phyloP scores from a whole-genome alignment of 495 filamentous ascomycete species.

The Tirmania nivea region DNA sequence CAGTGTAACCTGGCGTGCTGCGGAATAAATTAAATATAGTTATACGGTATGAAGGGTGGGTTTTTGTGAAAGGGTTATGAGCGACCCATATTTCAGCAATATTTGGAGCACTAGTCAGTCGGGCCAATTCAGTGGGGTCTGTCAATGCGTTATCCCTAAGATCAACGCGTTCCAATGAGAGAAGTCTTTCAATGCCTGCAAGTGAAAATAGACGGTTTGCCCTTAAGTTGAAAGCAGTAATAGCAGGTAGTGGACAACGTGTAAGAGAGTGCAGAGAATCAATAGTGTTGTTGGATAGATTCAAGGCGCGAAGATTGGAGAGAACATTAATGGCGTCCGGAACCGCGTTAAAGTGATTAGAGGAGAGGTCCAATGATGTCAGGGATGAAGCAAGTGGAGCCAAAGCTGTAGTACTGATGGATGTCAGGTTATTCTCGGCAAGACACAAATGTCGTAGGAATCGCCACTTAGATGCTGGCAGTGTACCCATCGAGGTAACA shows the following conservation, averaged over 20 bases:
- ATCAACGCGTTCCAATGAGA: constrained; percentile 74
- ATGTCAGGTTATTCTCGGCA: constrained; percentile 72
- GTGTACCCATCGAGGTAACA: constrained; percentile 27
- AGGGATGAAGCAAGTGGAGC: constrained; percentile 65
- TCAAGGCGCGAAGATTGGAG: constrained; percentile 64
- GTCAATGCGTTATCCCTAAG: constrained; percentile 75
- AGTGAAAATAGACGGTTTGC: constrained; percentile 74
- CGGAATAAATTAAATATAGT: constrained; percentile 94
- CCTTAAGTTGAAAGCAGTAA: constrained; percentile 78
- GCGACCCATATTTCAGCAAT: constrained; percentile 79
- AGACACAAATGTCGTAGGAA: constrained; percentile 80
- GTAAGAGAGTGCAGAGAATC: constrained; percentile 75
- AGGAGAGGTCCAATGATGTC: constrained; percentile 74
- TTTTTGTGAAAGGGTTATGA: constrained; percentile 75
- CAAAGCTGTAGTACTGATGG: constrained; percentile 50
- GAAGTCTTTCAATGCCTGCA: constrained; percentile 71
- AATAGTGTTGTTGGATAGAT: constrained; percentile 93
- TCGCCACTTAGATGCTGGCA: constrained; percentile 77
- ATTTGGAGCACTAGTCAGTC: constrained; percentile 74
- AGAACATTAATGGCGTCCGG: constrained; percentile 71
- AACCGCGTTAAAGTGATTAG: constrained; percentile 74
- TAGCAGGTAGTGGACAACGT: constrained; percentile 73
- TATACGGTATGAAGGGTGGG: constrained; percentile 57
- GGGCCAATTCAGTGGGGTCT: constrained; percentile 75
- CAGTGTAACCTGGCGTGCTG: constrained; percentile 67